Evolutionary conservation across 441 rosid genomes (phyloP), one percentile per base, ranked within the genome.

Genomic region (Aquilaria agallochum): DNA sequence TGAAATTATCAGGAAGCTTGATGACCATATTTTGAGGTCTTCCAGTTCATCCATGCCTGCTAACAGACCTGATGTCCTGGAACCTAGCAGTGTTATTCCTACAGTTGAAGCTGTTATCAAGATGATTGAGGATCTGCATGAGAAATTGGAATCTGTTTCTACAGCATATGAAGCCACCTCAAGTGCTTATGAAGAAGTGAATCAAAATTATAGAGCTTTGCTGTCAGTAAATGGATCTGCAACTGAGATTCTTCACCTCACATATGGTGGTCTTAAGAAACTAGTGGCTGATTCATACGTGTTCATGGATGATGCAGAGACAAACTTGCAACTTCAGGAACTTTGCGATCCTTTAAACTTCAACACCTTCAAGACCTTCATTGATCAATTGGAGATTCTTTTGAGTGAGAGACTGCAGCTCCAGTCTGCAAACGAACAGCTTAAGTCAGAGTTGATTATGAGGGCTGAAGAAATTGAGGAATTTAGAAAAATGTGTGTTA

Each of bases 1-100:
- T 69, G 84, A 83, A 69, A 83, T 79, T 51, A 79, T 90, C 53
- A 72, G 67, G 69, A 82, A 80, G 81, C 98, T 95, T 73, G 89
- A 87, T 69, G 78, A 64, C 52, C 63, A 67, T 64, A 57, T 72
- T 56, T 83, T 80, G 66, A 72, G 76, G 74, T 69, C 31, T 53
- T 58, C 70, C 52, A 40, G 49, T 47, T 56, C 76, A 60, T n/a
- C 58, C 36, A 13, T 70, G 46, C 55, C 74, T 30, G 56, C 74
- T 66, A 72, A 44, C 68, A 71, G 58, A 67, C 74, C 64, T 72
- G 71, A 59, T 72, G 65, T 73, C 67, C 5, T 74, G 65, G 88
- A 90, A 74, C 62, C 76, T 60, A 78, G 74, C 63, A 71, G 49
- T 20, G 75, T 86, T 59, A 62, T 71, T 62, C 64, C 80, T 67